Percentiles rank a stretch among this genome's conserved stretches.
Evolutionary conservation across 345 rosid species (phyloP).

Genomic region (Noccaea caerulescens): DNA sequence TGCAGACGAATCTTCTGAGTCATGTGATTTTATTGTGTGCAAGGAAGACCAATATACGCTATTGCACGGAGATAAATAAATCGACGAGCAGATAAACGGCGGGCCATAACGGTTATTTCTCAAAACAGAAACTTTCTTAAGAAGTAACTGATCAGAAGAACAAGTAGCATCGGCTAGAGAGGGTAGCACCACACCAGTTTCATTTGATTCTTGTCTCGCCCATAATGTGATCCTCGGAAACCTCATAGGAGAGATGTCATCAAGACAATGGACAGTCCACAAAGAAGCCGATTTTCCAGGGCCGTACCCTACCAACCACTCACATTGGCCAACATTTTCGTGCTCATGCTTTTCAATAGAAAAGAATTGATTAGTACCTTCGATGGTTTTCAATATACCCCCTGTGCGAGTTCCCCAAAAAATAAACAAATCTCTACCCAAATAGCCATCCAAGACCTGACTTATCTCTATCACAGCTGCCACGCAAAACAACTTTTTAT

Average conservation of each 20-base stretch:
- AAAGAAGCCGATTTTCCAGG: slow-evolving; percentile 65
- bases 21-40: slow-evolving; percentile 45
- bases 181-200: slow-evolving; percentile 43
- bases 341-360: slow-evolving; percentile 46
- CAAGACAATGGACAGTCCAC: slow-evolving; percentile 94
- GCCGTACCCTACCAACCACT: slow-evolving; percentile 89
- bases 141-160: slow-evolving; percentile 46
- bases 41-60: slow-evolving; percentile 61
- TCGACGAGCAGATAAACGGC: slow-evolving; percentile 63
- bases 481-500: slow-evolving; percentile 60
- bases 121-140: slow-evolving; percentile 58
- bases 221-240: slow-evolving; percentile 70
- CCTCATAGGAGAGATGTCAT: slow-evolving; percentile 76
- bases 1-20: slow-evolving; percentile 46
- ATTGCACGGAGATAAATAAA: slow-evolving; percentile 59
- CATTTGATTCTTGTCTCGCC: slow-evolving; percentile 61
- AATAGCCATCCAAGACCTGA: slow-evolving; percentile 57
- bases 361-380: slow-evolving; percentile 50
- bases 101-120: slow-evolving; percentile 62
- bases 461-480: slow-evolving; percentile 80
- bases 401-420: slow-evolving; percentile 69
- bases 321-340: slow-evolving; percentile 63
- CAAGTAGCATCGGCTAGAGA: slow-evolving; percentile 43
- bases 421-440: slow-evolving; percentile 59
- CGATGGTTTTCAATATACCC: slow-evolving; percentile 53